Base-by-base conservation (phyloP, 352 stramenopile genomes). In the Globisporangium parvum region DNA sequence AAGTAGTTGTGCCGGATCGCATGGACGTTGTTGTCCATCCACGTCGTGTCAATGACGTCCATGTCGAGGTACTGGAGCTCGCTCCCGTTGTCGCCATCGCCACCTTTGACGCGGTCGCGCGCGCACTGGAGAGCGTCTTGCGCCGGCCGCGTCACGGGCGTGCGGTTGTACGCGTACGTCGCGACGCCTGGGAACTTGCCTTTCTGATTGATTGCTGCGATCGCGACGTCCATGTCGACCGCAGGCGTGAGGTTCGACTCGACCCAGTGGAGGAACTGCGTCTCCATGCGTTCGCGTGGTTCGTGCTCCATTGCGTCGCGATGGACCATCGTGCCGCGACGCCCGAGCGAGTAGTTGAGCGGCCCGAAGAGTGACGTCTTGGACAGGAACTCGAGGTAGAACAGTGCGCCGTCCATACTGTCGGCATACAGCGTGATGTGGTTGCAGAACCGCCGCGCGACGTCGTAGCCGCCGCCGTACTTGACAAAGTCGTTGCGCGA, bases 381-480 rank as follows among this genome's bases (percentile, higher is more conserved):
- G 18, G 65, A 70, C 1, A 85, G 55, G 53, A 81, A 84, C 56
- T 91, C 84, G 24, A 73, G 60, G 28, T 35, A 39, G 21, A 48
- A 55, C 6, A 46, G 44, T 24, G 44, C 33, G 41, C 60, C 37
- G 39, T 61, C 63, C 62, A 75, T 66, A 48, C 60, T 74, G 51
- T 96, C 85, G 1, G 78, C 84, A 31, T 91, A 83, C 0, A 96
- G 53, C 20, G 84, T 94, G 41, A 96, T 85, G 42, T 77, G 69
- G 21, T 67, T 59, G 51, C 73, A 85, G 28, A 90, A 81, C 23
- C 66, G 69, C 11, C 75, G 78, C 10, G 82, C 65, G 2, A 67
- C 63, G 31, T 77, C 67, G 53, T 90, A 95, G 0, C 57, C 68
- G 47, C 75, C 75, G 15, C 68, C 76, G 41, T 73, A 69, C 33